Evolutionary conservation across 345 rosid genomes (phyloP).

Genomic region (Gynandropsis gynandra): DNA sequence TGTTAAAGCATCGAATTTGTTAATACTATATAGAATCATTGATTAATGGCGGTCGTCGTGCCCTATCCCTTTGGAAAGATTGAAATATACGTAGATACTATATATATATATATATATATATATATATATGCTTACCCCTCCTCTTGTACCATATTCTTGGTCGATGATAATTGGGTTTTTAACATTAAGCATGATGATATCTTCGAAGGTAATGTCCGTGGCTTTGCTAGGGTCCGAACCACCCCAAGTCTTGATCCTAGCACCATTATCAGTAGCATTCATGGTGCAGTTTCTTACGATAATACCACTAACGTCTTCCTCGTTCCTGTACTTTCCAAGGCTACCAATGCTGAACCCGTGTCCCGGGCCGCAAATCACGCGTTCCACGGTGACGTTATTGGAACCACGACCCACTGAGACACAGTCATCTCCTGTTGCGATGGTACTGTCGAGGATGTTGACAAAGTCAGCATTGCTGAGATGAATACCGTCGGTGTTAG

Average conservation of each 20-base stretch:
- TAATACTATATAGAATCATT: no score
- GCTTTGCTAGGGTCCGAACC: conserved; percentile 23
- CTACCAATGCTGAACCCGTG: conserved; percentile 34
- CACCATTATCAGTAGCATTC: conserved; percentile 24
- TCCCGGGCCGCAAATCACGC: conserved; percentile 27
- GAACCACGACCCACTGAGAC: conserved; percentile 31
- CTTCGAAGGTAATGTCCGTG: conserved; percentile 14
- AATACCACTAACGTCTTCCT: conserved; percentile 25
- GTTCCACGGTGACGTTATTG: conserved; percentile 25
- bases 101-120: not conserved
- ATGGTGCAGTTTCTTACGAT: conserved; percentile 25
- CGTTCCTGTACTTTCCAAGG: conserved; percentile 28
- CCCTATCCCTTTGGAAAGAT: not conserved
- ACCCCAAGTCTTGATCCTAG: conserved; percentile 33
- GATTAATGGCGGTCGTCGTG: no score
- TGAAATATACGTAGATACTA: not conserved
- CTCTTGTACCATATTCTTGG: conserved; percentile 33
- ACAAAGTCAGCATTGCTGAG: conserved; percentile 26
- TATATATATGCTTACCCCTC: conserved; percentile 17
- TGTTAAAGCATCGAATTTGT: no score
- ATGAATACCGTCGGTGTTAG: conserved; percentile 33
- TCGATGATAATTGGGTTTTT: conserved; percentile 34
- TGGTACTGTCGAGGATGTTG: conserved; percentile 20
- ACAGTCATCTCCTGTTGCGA: conserved; percentile 30
- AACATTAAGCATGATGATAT: conserved; percentile 22